phyloP scores from a whole-genome alignment of 345 rosid species.

The Kernera saxatilis region DNA sequence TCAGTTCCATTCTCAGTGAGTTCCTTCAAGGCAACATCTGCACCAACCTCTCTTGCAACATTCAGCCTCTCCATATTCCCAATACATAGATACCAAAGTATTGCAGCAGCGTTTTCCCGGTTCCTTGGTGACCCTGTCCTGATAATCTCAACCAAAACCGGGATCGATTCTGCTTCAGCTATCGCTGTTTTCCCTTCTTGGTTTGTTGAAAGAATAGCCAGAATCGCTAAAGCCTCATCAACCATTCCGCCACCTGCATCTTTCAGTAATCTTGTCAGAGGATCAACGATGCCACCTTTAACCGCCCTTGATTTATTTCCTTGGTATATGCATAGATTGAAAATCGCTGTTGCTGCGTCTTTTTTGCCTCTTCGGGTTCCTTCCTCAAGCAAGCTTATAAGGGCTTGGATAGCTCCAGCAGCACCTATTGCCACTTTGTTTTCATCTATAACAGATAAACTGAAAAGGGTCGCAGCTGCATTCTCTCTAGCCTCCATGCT shows the following conservation, averaged over 20 bases:
- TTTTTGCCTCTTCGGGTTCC: conserved; percentile 95
- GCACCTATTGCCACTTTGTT: conserved; percentile 95
- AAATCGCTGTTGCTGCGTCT: conserved; percentile 96
- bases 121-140: conserved; percentile 90
- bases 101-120: conserved; percentile 84
- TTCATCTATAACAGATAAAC: conserved; percentile 92
- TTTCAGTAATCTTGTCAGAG: conserved; percentile 66
- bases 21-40: conserved; percentile 73
- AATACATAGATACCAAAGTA: conserved; percentile 73
- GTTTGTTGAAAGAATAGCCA: conserved; percentile 88
- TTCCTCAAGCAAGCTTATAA: conserved; percentile 71
- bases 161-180: conserved; percentile 65
- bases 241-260: conserved; percentile 97
- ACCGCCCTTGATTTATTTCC: conserved; percentile 97
- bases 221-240: conserved; percentile 84
- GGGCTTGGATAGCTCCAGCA: conserved; percentile 94
- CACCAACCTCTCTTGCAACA: conserved; percentile 60
- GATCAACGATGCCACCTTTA: conserved; percentile 78
- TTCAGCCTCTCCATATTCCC: conserved; percentile 62
- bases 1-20: conserved; percentile 83
- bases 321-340: conserved; percentile 88
- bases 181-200: conserved; percentile 84
- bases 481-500: conserved; percentile 99
- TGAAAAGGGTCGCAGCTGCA: conserved; percentile 95
- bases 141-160: conserved; percentile 67